Evolutionary conservation across 225 moss, liverwort and hornwort species (phyloP), one percentile per base, ranked within the genome.

Genomic region (Lunularia cruciata): DNA sequence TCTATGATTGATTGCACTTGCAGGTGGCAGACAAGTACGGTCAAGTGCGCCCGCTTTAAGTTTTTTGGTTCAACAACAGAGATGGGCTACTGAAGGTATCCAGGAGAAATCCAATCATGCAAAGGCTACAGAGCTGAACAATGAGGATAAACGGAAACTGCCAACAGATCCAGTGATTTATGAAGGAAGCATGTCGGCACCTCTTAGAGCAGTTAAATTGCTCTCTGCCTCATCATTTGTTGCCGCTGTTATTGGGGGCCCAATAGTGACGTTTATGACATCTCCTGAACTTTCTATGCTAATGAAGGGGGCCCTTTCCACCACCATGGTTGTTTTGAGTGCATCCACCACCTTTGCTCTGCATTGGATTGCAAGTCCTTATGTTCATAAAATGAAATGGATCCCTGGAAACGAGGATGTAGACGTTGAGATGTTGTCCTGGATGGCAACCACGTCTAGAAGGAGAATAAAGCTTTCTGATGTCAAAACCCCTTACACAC

Each of bases 151-250:
- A 3, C 3, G n/a, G 8, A 22, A 27, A 52, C 84, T 74, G 76
- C 82, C 79, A 69, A 13, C 48, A 48, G 65, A 83, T 35, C 77
- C 89, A 46, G 95, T 92, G 43, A 79, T 98, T 16, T 98, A 98
- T 59, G 89, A 88, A 70, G 96, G 96, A 6, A 84, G 84, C 30
- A 87, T 98, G 87, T 89, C 96, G 1, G 87, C 85, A 69, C 86
- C 92, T 0, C 87, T 98, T n/a, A 83, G 89, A 59, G 87, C 90
- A 61, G 96, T 98, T 1, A 98, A 98, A 72, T 42, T 91, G 60
- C 87, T 98, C 60, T 92, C 96, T 35, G 72, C 91, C 5, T 86
- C 90, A 67, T 90, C 96, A 7, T 98, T 88, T 76, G 86, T 89
- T 63, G 79, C 89, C 26, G 92, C 96, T 57, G 77, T 98, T 33